phyloP scores from a whole-genome alignment of 768 basidiomycete genomes.

The Pisolithus albus region DNA sequence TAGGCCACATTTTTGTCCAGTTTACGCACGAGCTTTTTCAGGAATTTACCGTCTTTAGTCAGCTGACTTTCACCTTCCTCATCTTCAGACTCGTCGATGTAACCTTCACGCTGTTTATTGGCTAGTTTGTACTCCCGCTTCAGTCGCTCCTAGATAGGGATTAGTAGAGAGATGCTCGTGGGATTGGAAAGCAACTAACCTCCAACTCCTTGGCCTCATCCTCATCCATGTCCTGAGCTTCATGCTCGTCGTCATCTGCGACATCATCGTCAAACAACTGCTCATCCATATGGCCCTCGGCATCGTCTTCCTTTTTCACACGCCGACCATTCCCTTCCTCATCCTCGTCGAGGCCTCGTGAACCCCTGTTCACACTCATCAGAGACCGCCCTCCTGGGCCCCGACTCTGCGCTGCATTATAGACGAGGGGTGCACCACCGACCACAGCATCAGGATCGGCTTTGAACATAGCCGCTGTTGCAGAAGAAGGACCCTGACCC shows the following conservation, averaged over 20 bases:
- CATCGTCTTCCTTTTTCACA: slow-evolving; percentile 56
- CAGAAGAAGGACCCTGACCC: slow-evolving; percentile 52
- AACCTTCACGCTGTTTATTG: slow-evolving; percentile 65
- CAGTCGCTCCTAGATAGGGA: slow-evolving; percentile 56
- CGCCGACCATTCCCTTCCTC: slow-evolving; percentile 50
- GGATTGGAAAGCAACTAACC: slow-evolving; percentile 34
- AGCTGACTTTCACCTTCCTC: slow-evolving; percentile 54
- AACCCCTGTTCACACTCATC: slow-evolving; percentile 62
- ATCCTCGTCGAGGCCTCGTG: slow-evolving; percentile 57
- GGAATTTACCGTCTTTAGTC: slow-evolving; percentile 66
- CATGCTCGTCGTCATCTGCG: slow-evolving; percentile 82
- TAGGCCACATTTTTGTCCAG: slow-evolving; percentile 78
- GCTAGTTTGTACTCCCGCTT: slow-evolving; percentile 77
- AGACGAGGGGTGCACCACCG: slow-evolving; percentile 41
- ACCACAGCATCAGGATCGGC: slow-evolving; percentile 47
- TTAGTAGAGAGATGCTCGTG: background rate
- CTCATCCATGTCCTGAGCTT: slow-evolving; percentile 66
- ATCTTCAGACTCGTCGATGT: slow-evolving; percentile 71
- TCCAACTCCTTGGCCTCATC: slow-evolving; percentile 81
- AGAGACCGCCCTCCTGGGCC: slow-evolving; percentile 65
- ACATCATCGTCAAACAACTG: slow-evolving; percentile 78
- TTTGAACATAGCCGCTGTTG: slow-evolving; percentile 65
- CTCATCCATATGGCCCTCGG: slow-evolving; percentile 79
- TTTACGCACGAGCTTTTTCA: slow-evolving; percentile 82
- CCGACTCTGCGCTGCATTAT: slow-evolving; percentile 47